Evolutionary conservation across 192 early-diverging fungal genomes (phyloP).

Genomic region (Mortierella claussenii): DNA sequence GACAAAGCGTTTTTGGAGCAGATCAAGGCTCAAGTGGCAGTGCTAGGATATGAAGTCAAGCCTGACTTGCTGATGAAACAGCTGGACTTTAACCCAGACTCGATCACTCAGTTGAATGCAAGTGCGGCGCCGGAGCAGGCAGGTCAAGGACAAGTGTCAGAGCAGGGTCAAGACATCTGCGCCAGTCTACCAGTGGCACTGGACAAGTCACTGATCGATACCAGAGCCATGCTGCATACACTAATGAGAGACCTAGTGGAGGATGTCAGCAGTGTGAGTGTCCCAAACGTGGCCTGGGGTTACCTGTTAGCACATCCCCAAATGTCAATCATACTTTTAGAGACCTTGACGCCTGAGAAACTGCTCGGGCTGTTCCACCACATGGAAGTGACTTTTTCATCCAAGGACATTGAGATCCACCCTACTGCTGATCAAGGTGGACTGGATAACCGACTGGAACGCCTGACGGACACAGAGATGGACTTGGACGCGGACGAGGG

Average conservation of each 20-base stretch:
- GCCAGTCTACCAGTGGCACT: slow-evolving; percentile 10
- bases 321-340: slow-evolving; percentile 1
- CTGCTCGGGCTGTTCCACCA: slow-evolving; percentile 6
- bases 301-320: slow-evolving; percentile 20
- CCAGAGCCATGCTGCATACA: neutral
- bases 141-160: too few relatives aligned
- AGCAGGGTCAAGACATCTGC: too few relatives aligned
- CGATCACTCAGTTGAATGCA: slow-evolving; percentile 11
- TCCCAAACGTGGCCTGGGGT: slow-evolving; percentile 16
- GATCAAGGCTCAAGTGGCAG: slow-evolving; percentile 17
- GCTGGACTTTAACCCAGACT: slow-evolving; percentile 11
- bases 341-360: neutral
- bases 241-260: slow-evolving; percentile 8
- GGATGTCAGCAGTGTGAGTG: neutral
- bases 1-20: neutral
- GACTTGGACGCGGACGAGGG: too few relatives aligned
- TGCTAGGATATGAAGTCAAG: slow-evolving; percentile 21
- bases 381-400: slow-evolving; percentile 8
- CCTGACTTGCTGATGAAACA: slow-evolving; percentile 21
- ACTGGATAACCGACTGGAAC: too few relatives aligned
- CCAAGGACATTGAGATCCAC: slow-evolving; percentile 14
- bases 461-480: too few relatives aligned
- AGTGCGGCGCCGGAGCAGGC: too few relatives aligned
- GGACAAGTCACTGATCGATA: slow-evolving; percentile 10
- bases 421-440: too few relatives aligned